Percentiles rank a stretch among this genome's conserved stretches.
Evolutionary conservation across 768 basidiomycete genomes (phyloP).

Genomic region (Gloeostereum incarnatum): DNA sequence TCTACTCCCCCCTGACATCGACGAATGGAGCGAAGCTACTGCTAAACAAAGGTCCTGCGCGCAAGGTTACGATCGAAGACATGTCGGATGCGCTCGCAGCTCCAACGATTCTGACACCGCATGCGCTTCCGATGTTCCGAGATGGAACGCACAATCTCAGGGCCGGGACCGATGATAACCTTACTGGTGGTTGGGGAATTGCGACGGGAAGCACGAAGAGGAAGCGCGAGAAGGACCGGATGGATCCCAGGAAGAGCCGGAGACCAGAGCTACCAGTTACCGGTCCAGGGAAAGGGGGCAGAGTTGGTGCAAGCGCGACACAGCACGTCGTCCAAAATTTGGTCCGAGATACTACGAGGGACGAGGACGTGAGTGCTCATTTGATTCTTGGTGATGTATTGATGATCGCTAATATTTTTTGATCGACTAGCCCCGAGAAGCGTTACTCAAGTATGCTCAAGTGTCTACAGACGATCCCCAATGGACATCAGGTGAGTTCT

Average conservation of each 20-base stretch:
- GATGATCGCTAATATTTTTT: conserved; percentile 13
- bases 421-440: conserved; percentile 96
- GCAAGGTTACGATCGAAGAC: conserved; percentile 78
- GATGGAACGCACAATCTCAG: conserved; percentile 62
- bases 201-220: conserved; percentile 76
- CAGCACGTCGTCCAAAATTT: conserved; percentile 95
- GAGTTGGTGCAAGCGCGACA: conserved; percentile 94
- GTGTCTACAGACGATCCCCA: conserved; percentile 68
- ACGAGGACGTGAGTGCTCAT: conserved; percentile 80
- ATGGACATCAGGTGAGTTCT: conserved; percentile 72
- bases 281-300: conserved; percentile 88
- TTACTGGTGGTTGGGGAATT: no score
- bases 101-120: conserved; percentile 88
- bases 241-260: conserved; percentile 86
- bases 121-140: conserved; percentile 86
- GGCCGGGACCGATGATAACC: no score
- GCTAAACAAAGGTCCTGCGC: conserved; percentile 77
- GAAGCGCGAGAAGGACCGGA: conserved; percentile 80
- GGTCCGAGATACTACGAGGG: conserved; percentile 83
- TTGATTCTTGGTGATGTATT: conserved; percentile 10
- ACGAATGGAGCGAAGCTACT: conserved; percentile 88
- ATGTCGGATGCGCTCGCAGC: conserved; percentile 79
- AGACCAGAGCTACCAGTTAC: conserved; percentile 89
- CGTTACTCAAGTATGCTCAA: conserved; percentile 87
- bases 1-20: conserved; percentile 89